phyloP scores from a whole-genome alignment of 441 rosid species.

The Gossypium davidsonii region DNA sequence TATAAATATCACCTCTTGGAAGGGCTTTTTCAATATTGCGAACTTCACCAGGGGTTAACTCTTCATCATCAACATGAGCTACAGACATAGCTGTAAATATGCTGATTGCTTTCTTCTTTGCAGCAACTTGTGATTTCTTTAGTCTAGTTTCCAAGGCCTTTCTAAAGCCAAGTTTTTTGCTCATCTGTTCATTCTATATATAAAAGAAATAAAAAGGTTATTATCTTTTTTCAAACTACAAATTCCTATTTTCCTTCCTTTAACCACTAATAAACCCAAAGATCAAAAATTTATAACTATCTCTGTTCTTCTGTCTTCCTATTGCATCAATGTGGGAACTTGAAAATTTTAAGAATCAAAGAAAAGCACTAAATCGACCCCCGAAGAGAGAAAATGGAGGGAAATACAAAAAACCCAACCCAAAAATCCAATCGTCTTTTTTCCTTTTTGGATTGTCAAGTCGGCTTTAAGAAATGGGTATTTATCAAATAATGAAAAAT shows the following conservation, averaged over 20 bases:
- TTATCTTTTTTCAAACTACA: conserved; percentile 1
- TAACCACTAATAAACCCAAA: background rate
- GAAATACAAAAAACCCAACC: conserved; percentile 17
- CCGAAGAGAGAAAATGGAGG: conserved; percentile 3
- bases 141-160: conserved; percentile 54
- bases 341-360: background rate
- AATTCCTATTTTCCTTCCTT: background rate
- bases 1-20: conserved; percentile 73
- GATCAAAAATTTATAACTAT: background rate
- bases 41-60: conserved; percentile 36
- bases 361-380: conserved; percentile 14
- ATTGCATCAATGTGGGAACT: background rate
- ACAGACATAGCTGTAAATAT: conserved; percentile 58
- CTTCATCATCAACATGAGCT: conserved; percentile 83
- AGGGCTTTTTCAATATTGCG: conserved; percentile 48
- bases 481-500: conserved; percentile 18
- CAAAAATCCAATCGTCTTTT: background rate
- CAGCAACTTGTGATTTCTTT: conserved; percentile 39
- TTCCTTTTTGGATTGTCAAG: conserved; percentile 7
- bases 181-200: conserved; percentile 62
- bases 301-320: background rate
- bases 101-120: conserved; percentile 36
- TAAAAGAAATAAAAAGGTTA: background rate
- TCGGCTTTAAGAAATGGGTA: conserved; percentile 15
- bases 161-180: conserved; percentile 40